These are phyloP conservation scores for Septoria petroselini DNA, from an alignment of 2,329 filamentous ascomycete species.

Conservation along the genomic window DNA sequence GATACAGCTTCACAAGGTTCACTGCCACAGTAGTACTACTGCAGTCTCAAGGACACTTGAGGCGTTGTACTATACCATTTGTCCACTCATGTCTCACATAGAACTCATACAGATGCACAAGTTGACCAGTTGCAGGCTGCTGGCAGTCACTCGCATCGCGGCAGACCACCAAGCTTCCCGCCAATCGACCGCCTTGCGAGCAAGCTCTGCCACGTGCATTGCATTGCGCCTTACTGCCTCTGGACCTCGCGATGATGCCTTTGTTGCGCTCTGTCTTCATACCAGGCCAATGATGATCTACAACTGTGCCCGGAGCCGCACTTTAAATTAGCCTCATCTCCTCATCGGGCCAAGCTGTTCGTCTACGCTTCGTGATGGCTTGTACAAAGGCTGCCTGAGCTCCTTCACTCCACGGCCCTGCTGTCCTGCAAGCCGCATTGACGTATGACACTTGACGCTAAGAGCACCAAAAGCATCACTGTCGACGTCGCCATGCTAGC, in stretches of 20 bases:
- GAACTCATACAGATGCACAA: slow-evolving; percentile 3
- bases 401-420: slow-evolving; percentile 1
- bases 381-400: slow-evolving; percentile 20
- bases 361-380: slow-evolving; percentile 19
- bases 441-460: slow-evolving; percentile 21
- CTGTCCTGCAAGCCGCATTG: slow-evolving; percentile 15
- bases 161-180: slow-evolving; percentile 7
- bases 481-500: slow-evolving; percentile 14
- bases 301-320: slow-evolving; percentile 21
- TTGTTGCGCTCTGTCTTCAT: background rate
- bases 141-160: background rate
- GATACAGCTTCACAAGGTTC: slow-evolving; percentile 18
- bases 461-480: slow-evolving; percentile 2
- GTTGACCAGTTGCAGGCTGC: background rate
- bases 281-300: slow-evolving; percentile 16
- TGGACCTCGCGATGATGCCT: slow-evolving; percentile 18
- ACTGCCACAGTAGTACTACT: slow-evolving; percentile 17
- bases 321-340: slow-evolving; percentile 19
- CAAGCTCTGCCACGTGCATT: slow-evolving; percentile 4
- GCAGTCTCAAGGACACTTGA: slow-evolving; percentile 22
- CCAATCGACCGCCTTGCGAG: slow-evolving; percentile 4
- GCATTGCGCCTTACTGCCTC: slow-evolving; percentile 2
- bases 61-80: slow-evolving; percentile 26
- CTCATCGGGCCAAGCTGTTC: background rate
- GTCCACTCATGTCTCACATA: background rate